Percentiles rank a stretch among this genome's conserved stretches.
Evolutionary conservation across 208 protist genomes (phyloP).

Genomic region (Crithidia bombi): DNA sequence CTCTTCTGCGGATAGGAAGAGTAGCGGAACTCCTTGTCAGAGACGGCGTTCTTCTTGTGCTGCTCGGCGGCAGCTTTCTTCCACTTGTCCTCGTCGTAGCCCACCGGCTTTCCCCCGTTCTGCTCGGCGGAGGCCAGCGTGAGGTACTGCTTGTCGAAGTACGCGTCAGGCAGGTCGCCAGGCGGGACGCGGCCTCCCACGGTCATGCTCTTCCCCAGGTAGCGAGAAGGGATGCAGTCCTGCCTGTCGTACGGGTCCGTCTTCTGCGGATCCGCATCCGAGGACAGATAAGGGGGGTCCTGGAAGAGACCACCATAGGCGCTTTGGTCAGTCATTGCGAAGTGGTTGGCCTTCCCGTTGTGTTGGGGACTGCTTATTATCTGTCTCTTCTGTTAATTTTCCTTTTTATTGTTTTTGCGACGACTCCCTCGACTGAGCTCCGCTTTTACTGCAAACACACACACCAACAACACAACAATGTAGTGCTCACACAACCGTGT

Average conservation of each 20-base stretch:
- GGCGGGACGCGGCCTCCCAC: slow-evolving; percentile 37
- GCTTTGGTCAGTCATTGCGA: slow-evolving; percentile 72
- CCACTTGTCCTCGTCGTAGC: slow-evolving; percentile 52
- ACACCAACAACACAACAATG: no score
- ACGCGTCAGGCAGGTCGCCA: slow-evolving; percentile 59
- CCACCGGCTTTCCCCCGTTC: slow-evolving; percentile 64
- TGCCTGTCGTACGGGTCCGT: slow-evolving; percentile 86
- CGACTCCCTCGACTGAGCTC: no score
- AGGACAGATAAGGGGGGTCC: slow-evolving; percentile 78
- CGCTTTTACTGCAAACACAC: no score
- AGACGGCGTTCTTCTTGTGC: slow-evolving; percentile 51
- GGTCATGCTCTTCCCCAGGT: slow-evolving; percentile 78
- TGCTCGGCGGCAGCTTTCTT: slow-evolving; percentile 32
- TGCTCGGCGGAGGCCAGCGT: slow-evolving; percentile 82
- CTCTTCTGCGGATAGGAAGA: slow-evolving; percentile 72
- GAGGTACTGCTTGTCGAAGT: slow-evolving; percentile 79
- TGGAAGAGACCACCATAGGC: slow-evolving; percentile 88
- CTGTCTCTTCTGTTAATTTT: no score
- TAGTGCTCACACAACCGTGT: not conserved
- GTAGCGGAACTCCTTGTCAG: slow-evolving; percentile 70
- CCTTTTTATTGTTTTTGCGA: no score
- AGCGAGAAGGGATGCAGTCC: slow-evolving; percentile 80
- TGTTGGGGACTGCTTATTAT: not conserved
- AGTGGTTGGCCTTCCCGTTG: not conserved
- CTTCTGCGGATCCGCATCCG: slow-evolving; percentile 66